A percentile compares a stretch with the other conserved stretches of the same genome.
These are phyloP conservation scores for Aspergillus sp. DNA, from an alignment of 2,329 filamentous ascomycete genomes.

Conservation along the genomic window DNA sequence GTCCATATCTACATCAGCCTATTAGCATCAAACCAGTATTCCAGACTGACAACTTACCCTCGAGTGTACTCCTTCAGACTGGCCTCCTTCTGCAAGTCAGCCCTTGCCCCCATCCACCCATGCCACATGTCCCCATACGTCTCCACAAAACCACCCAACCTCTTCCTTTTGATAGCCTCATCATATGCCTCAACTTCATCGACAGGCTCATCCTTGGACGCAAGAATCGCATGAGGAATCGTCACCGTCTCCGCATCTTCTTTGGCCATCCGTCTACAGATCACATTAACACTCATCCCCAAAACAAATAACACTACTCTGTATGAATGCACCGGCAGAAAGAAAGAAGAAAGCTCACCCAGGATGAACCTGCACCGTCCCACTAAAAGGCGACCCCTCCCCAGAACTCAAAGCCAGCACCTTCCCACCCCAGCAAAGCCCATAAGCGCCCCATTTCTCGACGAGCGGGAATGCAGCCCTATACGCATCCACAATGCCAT, in stretches of 20 bases:
- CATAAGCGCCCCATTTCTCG: constrained; percentile 61
- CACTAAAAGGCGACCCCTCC: constrained; percentile 54
- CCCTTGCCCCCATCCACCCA: constrained; percentile 71
- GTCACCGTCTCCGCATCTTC: constrained; percentile 61
- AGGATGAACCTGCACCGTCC: constrained; percentile 37
- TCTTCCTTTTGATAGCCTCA: constrained; percentile 49
- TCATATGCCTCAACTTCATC: constrained; percentile 55
- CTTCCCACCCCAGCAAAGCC: constrained; percentile 73
- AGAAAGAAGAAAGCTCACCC: constrained; percentile 20
- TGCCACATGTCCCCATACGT: constrained; percentile 67
- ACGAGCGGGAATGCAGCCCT: constrained; percentile 55
- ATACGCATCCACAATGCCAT: constrained; percentile 45
- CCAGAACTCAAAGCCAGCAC: constrained; percentile 46
- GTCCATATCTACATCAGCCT: constrained; percentile 13
- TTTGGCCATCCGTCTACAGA: constrained; percentile 46
- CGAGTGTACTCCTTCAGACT: constrained; percentile 62
- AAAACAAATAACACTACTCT: too few species aligned
- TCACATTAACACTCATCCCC: constrained; percentile 18
- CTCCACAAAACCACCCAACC: constrained; percentile 60
- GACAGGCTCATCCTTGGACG: constrained; percentile 63
- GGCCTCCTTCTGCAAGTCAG: constrained; percentile 55
- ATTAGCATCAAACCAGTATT: not conserved
- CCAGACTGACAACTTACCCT: constrained; percentile 33
- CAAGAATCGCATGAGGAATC: constrained; percentile 62
- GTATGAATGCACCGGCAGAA: not conserved